A percentile compares a stretch with the other conserved stretches of the same genome.
These are phyloP conservation scores for Gossypium bickii DNA, from an alignment of 345 rosid species.

Conservation along the genomic window DNA sequence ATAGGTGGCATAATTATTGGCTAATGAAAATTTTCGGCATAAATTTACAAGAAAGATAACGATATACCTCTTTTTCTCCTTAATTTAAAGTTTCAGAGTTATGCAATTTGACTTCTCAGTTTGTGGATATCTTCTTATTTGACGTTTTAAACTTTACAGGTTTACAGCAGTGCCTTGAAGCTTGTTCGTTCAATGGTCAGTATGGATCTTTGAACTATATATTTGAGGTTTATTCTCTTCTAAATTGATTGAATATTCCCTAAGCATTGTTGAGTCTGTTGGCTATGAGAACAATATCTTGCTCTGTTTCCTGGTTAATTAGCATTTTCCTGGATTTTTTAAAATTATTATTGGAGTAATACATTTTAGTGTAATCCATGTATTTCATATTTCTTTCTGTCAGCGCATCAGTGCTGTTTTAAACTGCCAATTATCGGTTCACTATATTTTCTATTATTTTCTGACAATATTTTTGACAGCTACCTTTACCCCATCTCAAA, in stretches of 20 bases:
- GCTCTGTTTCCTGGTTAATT: background rate
- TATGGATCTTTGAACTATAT: conserved; percentile 22
- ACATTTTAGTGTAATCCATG: background rate
- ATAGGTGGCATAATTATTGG: background rate
- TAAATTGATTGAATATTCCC: background rate
- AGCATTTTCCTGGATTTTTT: background rate
- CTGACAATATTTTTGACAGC: conserved; percentile 7
- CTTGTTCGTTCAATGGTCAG: conserved; percentile 89
- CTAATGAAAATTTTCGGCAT: background rate
- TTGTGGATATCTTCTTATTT: background rate
- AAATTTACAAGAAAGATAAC: conserved; percentile 1
- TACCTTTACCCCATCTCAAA: conserved; percentile 13
- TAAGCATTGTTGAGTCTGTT: background rate
- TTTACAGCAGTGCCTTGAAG: conserved; percentile 93
- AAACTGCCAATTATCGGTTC: background rate
- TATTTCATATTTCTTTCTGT: background rate
- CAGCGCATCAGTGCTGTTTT: too few species aligned
- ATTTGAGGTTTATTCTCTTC: too few species aligned
- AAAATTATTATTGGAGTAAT: background rate
- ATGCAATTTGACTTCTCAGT: conserved; percentile 10
- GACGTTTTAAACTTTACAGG: conserved; percentile 27
- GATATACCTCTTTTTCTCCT: background rate
- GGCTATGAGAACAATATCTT: background rate
- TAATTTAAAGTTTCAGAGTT: background rate
- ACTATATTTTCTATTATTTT: background rate